Base-by-base conservation (phyloP, 2,329 filamentous ascomycete genomes). In the Chaetothyriales sp. region DNA sequence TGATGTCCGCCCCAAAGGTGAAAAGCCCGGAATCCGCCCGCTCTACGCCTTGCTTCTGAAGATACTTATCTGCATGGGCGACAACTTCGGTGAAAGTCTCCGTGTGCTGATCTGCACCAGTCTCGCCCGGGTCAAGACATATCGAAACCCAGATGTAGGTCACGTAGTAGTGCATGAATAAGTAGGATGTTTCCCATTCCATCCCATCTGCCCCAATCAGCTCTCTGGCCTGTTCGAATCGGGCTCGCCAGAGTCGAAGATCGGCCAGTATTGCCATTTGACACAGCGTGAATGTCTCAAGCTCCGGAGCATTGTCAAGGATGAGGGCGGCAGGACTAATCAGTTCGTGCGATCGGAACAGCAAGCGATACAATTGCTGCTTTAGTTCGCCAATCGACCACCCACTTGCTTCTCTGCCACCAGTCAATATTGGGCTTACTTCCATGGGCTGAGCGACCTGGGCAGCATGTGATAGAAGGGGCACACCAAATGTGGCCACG, bases 121-220 rank as follows among this genome's bases (percentile, higher is more conserved):
- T 25, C 6, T 25, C 22, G 6, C 6, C 22, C 22, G 40, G 7
- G 18, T 5, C 5, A 7, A 44, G 40, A 44, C 40, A 44, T 44
- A 19, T 44, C 3, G 40, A 44, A 19, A 19, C 40, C 40, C 15
- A 19, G 15, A 44, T 44, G 15, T n/a, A n/a, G 40, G 40, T 7
- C 15, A 44, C 40, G 18, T n/a, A 7, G 40, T 44, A 56, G 29
- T 58, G 56, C 52, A 56, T 53, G 43, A 53, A 43, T 5, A 58
- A 50, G 47, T 56, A 58, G 29, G 56, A 56, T 33, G 7, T 4
- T 28, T 50, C 49, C 49, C 52, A 52, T 15, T 47, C 48, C 15
- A n/a, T 19, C 18, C 18, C 7, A n/a, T n/a, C 15, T 3, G 40
- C 15, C 18, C 15, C 40, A n/a, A 19, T 19, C 15, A 19, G 3